phyloP scores from a whole-genome alignment of 2,329 filamentous ascomycete genomes.

The Cadophora sp. region DNA sequence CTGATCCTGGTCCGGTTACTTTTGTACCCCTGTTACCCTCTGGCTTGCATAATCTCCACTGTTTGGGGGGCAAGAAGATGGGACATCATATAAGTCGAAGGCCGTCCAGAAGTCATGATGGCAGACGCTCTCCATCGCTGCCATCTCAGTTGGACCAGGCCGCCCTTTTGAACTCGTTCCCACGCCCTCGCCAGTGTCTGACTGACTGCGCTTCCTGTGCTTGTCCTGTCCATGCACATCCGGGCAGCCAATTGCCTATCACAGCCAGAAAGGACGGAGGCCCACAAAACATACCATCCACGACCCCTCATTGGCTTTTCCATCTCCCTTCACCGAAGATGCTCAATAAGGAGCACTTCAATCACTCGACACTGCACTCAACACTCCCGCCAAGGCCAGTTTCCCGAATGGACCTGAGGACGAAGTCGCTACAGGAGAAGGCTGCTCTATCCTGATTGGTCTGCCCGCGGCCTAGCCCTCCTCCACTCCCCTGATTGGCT shows the following conservation, averaged over 20 bases:
- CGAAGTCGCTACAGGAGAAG: slow-evolving; percentile 5
- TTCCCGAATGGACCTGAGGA: background rate
- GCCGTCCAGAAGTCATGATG: background rate
- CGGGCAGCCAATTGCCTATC: slow-evolving; percentile 24
- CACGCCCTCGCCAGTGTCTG: slow-evolving; percentile 12
- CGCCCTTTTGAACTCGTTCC: slow-evolving; percentile 17
- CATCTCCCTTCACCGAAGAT: slow-evolving; percentile 29
- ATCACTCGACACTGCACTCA: slow-evolving; percentile 22
- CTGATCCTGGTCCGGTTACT: slow-evolving; percentile 28
- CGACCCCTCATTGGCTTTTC: slow-evolving; percentile 33
- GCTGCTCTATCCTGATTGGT: background rate
- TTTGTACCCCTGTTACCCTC: slow-evolving; percentile 28
- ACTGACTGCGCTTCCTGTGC: slow-evolving; percentile 2
- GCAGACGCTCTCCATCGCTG: too few species aligned
- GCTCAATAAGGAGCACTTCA: too few species aligned
- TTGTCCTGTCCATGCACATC: slow-evolving; percentile 26
- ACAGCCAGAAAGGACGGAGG: slow-evolving; percentile 3
- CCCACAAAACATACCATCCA: slow-evolving; percentile 24
- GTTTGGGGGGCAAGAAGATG: slow-evolving; percentile 23
- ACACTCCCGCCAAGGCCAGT: slow-evolving; percentile 24
- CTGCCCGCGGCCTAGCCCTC: background rate
- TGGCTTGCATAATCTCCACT: slow-evolving; percentile 36
- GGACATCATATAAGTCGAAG: slow-evolving; percentile 31
- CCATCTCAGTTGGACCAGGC: too few species aligned
- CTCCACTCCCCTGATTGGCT: slow-evolving; percentile 18